Evolutionary conservation across 164 flowering plant species (phyloP), one percentile per base, ranked within the genome.

Genomic region (Vitis riparia): DNA sequence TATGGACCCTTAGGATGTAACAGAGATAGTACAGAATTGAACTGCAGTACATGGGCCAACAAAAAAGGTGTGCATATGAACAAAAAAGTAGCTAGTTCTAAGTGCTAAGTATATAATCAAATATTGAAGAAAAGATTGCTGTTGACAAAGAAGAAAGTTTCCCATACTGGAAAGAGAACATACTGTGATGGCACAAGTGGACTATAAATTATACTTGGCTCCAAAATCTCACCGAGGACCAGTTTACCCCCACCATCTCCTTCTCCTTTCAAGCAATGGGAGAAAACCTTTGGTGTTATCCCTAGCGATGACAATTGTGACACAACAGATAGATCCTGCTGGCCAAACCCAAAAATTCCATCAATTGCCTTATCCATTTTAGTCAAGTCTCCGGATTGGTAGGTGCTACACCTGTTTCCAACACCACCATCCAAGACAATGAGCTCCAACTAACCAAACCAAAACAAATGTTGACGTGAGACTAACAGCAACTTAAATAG

Each of bases 201-300:
- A 76, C 85, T 87, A 68, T 89, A 89, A 48, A 86, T 87, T 59
- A 89, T 84, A 68, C 79, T 76, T 51, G 91, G 89, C 77, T 84
- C 93, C 81, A 89, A 72, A 72, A 89, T 80, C 85, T 89, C 90
- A 68, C 93, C 93, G 77, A 89, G 90, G 74, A 89, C 91, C 55
- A 87, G 73, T 69, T 81, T 85, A 55, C 93, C 93, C 8, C 93
- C 93, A 69, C 93, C 93, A 76, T 69, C 83, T 48, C 82, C 90
- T 32, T 78, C 87, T 69, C 93, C 93, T 71, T 80, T 87, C 71
- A 89, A 74, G 76, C 93, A 89, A 79, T 89, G 93, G 29, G 93
- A 89, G 74, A 89, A 87, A 30, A 85, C 84, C 67, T 76, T 82
- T 6, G 93, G 91, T 12, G 91, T 85, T 69, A 89, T 74, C 27